Conservation (phyloP, 129 eudicot species). For the Smallanthus sonchifolius region DNA sequence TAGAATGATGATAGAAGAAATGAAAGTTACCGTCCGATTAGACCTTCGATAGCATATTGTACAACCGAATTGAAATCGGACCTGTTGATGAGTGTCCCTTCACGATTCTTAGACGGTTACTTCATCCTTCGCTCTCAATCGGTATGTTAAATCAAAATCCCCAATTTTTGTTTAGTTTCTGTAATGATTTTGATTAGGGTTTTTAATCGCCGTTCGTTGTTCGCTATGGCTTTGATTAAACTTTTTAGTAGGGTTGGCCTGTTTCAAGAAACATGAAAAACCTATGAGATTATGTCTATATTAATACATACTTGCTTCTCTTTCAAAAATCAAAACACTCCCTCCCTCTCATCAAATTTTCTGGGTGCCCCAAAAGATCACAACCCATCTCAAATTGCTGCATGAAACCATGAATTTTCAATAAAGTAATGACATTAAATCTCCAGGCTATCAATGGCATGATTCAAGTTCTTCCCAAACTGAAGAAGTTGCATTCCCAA, state of each 20-base stretch:
- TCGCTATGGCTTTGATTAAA: too few relatives aligned
- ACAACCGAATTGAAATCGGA: constrained; percentile 52
- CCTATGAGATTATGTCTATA: neutral
- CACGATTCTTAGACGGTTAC: too few relatives aligned
- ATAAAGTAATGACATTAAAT: constrained; percentile 7
- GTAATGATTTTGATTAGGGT: too few relatives aligned
- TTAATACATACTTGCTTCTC: neutral
- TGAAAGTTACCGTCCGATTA: constrained; percentile 11
- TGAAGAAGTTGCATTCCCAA: constrained; percentile 7
- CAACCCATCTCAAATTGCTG: constrained; percentile 17
- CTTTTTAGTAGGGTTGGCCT: too few relatives aligned
- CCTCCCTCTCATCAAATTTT: neutral
- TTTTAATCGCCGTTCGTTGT: too few relatives aligned
- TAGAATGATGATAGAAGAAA: constrained; percentile 21
- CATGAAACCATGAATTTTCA: constrained; percentile 30
- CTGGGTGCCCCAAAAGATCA: constrained; percentile 1
- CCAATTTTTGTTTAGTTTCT: too few relatives aligned
- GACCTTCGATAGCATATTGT: constrained; percentile 39
- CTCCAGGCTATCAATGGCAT: constrained; percentile 5
- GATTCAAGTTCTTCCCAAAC: constrained; percentile 27
- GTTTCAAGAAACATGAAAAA: constrained; percentile 10
- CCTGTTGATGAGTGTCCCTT: constrained; percentile 60
- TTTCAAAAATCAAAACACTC: neutral
- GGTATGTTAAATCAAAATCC: too few relatives aligned
- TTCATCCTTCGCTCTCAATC: too few relatives aligned